phyloP scores from a whole-genome alignment of 768 basidiomycete genomes.

The Amylocystis lapponica region DNA sequence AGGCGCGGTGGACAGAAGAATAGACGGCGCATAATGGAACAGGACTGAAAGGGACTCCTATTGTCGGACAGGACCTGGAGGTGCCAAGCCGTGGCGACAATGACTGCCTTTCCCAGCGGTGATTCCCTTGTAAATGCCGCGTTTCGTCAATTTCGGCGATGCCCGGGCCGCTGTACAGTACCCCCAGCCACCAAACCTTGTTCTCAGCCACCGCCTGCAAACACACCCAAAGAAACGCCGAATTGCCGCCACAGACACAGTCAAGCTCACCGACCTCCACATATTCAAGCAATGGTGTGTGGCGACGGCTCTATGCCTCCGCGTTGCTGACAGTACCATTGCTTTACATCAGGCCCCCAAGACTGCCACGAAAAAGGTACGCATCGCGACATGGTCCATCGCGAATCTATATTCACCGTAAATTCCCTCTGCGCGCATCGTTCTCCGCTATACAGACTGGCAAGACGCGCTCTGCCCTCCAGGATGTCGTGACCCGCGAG shows the following conservation, averaged over 20 bases:
- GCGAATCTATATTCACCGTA: background rate
- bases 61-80: constrained; percentile 6
- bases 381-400: background rate
- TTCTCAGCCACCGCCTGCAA: constrained; percentile 32
- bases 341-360: constrained; percentile 38
- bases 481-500: constrained; percentile 97
- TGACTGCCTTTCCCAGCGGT: constrained; percentile 5
- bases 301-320: background rate
- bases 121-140: background rate
- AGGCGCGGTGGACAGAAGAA: constrained; percentile 9
- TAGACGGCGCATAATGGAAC: constrained; percentile 1
- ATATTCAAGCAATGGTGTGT: constrained; percentile 69
- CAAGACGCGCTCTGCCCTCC: constrained; percentile 93
- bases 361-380: constrained; percentile 52
- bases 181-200: constrained; percentile 51
- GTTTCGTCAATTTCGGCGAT: constrained; percentile 2
- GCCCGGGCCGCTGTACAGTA: constrained; percentile 27
- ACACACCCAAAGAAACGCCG: constrained; percentile 28
- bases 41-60: constrained; percentile 23
- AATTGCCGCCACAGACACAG: constrained; percentile 27
- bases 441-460: constrained; percentile 52
- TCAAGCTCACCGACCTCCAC: constrained; percentile 51
- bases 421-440: background rate
- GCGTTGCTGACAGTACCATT: constrained; percentile 1
- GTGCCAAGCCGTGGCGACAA: constrained; percentile 3